Base-by-base conservation (phyloP, 2,329 filamentous ascomycete genomes). In the Phialocephala subalpina region DNA sequence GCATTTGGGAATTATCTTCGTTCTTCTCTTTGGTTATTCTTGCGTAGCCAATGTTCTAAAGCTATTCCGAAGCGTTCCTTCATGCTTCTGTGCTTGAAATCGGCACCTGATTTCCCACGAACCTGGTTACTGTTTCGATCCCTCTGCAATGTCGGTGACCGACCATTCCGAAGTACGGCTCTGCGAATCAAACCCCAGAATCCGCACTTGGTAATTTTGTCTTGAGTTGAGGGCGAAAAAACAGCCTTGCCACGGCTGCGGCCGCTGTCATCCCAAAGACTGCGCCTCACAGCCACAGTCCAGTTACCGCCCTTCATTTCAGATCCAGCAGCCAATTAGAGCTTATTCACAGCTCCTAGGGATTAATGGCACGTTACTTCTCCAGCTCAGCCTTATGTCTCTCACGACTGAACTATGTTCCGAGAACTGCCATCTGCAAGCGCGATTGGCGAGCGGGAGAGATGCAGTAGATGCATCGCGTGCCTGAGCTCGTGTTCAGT, bases 341-440 rank as follows among this genome's bases (percentile, higher is more conserved):
- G 49, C 49, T 53, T 53, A 53, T 33, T 53, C 27, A 33, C 12
- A 29, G 14, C 25, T 27, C 3, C 49, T 29, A n/a, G 5, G 6
- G 45, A n/a, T 49, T 29, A 53, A 53, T 53, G 49, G 49, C 49
- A 53, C 49, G 49, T 53, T 53, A 29, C 49, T 16, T 29, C 8
- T n/a, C 49, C 49, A 53, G 49, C 49, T 53, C 49, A 53, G 49
- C 49, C 49, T 53, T 53, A 53, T 53, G 27, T 29, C 49, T 53
- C 49, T 49, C 49, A 53, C 29, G 16, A 53, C 27, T 18, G 27
- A 53, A 53, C 3, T 53, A 16, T 53, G 25, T 53, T 53, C 49
- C 49, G 49, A 53, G 27, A 53, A 53, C 25, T 25, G 27, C 27
- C 25, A 29, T 53, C 49, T 29, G 22, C 49, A 53, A 53, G 49